phyloP scores from a whole-genome alignment of 352 stramenopile genomes.

The Phytophthora meadii region DNA sequence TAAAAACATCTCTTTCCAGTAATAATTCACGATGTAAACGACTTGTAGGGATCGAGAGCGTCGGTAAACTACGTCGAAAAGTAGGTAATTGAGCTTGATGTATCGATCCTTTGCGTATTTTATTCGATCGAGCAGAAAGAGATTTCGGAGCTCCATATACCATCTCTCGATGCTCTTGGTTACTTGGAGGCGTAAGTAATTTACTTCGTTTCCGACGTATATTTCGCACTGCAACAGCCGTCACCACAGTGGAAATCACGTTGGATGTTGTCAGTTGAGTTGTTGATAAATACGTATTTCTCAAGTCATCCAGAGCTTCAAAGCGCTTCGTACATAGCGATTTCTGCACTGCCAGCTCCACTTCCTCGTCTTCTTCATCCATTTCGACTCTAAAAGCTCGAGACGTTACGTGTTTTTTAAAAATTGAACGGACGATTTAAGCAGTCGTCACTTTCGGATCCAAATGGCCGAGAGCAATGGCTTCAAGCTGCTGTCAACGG shows the following conservation, averaged over 20 bases:
- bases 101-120: slow-evolving; percentile 32
- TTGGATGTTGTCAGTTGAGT: slow-evolving; percentile 72
- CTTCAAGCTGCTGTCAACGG: not conserved
- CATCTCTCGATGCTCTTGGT: slow-evolving; percentile 41
- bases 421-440: slow-evolving; percentile 35
- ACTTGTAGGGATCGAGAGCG: slow-evolving; percentile 52
- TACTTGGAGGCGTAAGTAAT: slow-evolving; percentile 14
- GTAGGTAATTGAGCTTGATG: slow-evolving; percentile 59
- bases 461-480: slow-evolving; percentile 25
- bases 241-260: slow-evolving; percentile 72
- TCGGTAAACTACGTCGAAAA: slow-evolving; percentile 58
- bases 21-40: slow-evolving; percentile 63
- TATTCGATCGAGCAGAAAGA: slow-evolving; percentile 44
- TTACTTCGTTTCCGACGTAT: slow-evolving; percentile 17
- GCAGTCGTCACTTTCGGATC: not conserved
- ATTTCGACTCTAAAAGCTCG: slow-evolving; percentile 5
- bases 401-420: slow-evolving; percentile 22
- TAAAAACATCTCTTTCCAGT: slow-evolving; percentile 66
- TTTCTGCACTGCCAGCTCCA: slow-evolving; percentile 46
- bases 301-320: slow-evolving; percentile 42
- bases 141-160: slow-evolving; percentile 34
- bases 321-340: slow-evolving; percentile 44
- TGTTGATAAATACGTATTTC: slow-evolving; percentile 53
- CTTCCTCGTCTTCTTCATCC: slow-evolving; percentile 8
- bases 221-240: slow-evolving; percentile 26